These are phyloP conservation scores for Penicillium bovifimosum DNA, from an alignment of 495 filamentous ascomycete genomes.

Conservation along the genomic window DNA sequence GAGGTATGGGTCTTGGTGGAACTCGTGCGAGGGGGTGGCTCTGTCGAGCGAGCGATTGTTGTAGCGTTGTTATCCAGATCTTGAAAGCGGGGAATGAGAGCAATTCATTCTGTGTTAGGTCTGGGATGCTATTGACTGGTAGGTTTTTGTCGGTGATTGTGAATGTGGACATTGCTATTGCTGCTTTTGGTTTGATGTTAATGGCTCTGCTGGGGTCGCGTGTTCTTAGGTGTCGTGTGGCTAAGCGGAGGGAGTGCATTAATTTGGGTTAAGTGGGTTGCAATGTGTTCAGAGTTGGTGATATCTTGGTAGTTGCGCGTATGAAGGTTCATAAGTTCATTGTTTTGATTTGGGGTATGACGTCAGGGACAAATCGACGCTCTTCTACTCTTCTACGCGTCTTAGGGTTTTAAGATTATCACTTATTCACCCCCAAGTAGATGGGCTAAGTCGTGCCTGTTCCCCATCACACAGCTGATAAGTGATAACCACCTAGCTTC, in stretches of 20 bases:
- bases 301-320: too few species aligned
- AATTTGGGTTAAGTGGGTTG: too few species aligned
- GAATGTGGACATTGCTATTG: constrained; percentile 16
- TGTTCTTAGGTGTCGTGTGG: constrained; percentile 7
- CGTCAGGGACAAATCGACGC: too few species aligned
- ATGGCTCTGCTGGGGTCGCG: neutral
- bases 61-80: constrained; percentile 65
- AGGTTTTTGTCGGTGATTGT: constrained; percentile 22
- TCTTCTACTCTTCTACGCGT: too few species aligned
- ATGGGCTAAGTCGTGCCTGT: too few species aligned
- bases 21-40: constrained; percentile 56
- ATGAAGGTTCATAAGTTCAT: neutral
- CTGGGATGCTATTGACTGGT: constrained; percentile 51
- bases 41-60: constrained; percentile 60
- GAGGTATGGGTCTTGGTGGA: constrained; percentile 63
- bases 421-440: too few species aligned
- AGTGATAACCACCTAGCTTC: too few species aligned
- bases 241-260: constrained; percentile 10
- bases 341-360: neutral
- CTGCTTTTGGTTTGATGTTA: neutral
- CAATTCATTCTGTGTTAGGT: constrained; percentile 58
- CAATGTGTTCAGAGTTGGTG: too few species aligned
- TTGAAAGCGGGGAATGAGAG: constrained; percentile 66
- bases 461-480: too few species aligned
- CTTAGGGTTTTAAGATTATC: too few species aligned